Base-by-base conservation (phyloP, 768 basidiomycete genomes). In the Boletus sensibilis region DNA sequence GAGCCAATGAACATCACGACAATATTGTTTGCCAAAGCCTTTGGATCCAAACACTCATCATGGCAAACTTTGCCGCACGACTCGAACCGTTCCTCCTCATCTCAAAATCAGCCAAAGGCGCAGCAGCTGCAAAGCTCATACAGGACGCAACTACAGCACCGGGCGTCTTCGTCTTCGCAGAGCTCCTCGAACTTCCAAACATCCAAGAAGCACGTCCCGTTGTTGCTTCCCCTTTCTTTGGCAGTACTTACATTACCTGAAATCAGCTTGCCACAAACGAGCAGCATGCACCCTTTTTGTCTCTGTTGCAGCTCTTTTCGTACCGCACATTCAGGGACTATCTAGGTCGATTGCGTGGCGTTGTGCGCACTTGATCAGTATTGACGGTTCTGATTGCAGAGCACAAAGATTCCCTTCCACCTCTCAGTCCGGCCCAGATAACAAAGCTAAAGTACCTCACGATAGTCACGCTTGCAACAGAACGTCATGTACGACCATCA, bases 391-490 rank as follows among this genome's bases (percentile, higher is more conserved):
- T 16, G 53, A 37, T 55, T 57, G 39, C 67, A 94, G 92, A 82
- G 55, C 79, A 87, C 71, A 84, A 86, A 69, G 78, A 82, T 45
- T 59, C 75, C 0, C 78, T 89, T 29, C 93, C 95, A 0, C 67
- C 84, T 0, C 73, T 96, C 33, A 88, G 86, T 57, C 68, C 76
- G 7, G 82, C 85, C 0, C 96, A 98, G 67, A 81, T 83, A 6
- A 85, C 78, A 38, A 99, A 99, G 72, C 81, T 99, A 14, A 97
- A 92, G 75, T 92, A 96, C 68, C 84, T 99, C 18, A 89, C 95
- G 4, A 86, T 98, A 56, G 91, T 94, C 34, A 84, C 92, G 1
- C 80, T 96, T 37, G 91, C 94, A 2, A 74, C 85, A 44, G 78
- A 87, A 56, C 84, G 82, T 51, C 83, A 95, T 48, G 94, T 95